Evolutionary conservation across 768 basidiomycete species (phyloP), one percentile per base, ranked within the genome.

Genomic region (Pulveroboletus frians): DNA sequence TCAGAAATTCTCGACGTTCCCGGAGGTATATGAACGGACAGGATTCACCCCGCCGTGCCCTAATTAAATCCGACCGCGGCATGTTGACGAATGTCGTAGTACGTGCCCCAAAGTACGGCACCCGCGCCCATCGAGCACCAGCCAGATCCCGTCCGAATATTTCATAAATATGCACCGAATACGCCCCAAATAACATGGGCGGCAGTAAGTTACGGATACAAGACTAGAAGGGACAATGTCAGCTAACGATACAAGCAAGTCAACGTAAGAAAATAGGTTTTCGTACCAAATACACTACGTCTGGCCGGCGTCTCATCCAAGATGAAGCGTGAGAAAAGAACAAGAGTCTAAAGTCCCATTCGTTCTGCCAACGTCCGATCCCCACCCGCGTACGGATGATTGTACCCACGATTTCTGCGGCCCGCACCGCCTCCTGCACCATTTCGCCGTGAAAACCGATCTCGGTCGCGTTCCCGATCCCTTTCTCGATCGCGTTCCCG

Each of bases 311-410:
- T 58, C 62, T 59, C 51, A 42, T 52, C 47, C 55, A 58, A 55
- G 47, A 57, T 57, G 52, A 60, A 54, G 38, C 46, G 38, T 42
- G 36, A 54, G 31, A 50, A 37, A 53, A 46, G 45, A 55, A 55
- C 45, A 53, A 52, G 17, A 46, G 23, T 44, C 77, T 69, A 87
- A 37, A 88, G 75, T 67, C 88, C 88, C 83, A 91, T 78, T 62
- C 88, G 73, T 69, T 90, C 86, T 67, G 83, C 85, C 74, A 91
- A 81, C 74, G 88, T 87, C 79, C 88, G 87, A 74, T 86, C 84
- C 39, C 72, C 73, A 54, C 64, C 55, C 39, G 61, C 54, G 34
- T 69, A 69, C 27, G 64, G 48, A 34, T 67, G 67, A 39, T 72
- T 68, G 54, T 69, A 69, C 50, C 65, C 66, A 50, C 62, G 71